phyloP scores from a whole-genome alignment of 331 rosid genomes.

The Acacia pycnantha region DNA sequence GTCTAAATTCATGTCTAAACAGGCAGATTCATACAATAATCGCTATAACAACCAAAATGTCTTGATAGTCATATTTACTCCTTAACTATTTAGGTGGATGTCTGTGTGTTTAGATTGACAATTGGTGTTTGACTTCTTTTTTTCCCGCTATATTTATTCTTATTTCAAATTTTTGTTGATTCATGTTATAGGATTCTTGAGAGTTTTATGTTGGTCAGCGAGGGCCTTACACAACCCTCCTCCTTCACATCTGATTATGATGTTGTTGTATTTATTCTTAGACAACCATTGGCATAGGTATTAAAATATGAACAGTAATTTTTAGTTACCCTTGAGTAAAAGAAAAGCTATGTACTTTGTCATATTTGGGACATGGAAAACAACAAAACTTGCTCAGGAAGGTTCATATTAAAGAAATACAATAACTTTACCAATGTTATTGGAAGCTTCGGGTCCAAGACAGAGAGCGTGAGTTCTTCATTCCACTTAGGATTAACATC shows the following conservation, averaged over 20 bases:
- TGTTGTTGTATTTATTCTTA: no score
- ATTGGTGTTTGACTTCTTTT: no score
- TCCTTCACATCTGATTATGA: no score
- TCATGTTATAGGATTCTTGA: no score
- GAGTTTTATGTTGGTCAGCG: no score
- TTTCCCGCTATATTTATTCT: background rate
- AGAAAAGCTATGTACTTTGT: background rate
- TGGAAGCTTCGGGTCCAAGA: constrained; percentile 43
- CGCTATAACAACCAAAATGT: no score
- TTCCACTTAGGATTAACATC: constrained; percentile 69
- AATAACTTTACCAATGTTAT: constrained; percentile 49
- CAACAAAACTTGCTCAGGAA: background rate
- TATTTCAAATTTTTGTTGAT: no score
- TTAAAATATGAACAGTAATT: background rate
- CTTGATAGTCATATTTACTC: no score
- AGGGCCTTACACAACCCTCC: no score
- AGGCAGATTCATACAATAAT: no score
- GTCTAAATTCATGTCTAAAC: constrained; percentile 77
- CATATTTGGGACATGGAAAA: background rate
- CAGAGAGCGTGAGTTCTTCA: constrained; percentile 69
- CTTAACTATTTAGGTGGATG: no score
- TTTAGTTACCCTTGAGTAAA: background rate
- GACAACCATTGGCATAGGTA: background rate
- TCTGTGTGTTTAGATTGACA: no score
- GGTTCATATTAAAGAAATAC: background rate